Base-by-base conservation (phyloP, 2,329 filamentous ascomycete genomes). In the Apiospora arundinis region DNA sequence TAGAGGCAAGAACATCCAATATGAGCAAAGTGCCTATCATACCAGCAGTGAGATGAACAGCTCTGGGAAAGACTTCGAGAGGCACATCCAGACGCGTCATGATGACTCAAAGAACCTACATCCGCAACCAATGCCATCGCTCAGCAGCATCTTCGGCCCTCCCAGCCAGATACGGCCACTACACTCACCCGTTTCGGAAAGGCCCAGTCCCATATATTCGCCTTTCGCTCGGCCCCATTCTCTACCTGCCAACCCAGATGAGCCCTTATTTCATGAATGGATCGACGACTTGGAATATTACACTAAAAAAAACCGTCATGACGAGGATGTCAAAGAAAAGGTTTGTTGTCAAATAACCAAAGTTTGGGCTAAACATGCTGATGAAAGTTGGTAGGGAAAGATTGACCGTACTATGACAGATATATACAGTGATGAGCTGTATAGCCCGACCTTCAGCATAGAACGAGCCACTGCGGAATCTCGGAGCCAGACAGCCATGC, bases 391-490 rank as follows among this genome's bases (percentile, higher is more conserved):
- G n/a, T 7, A 49, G 46, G 18, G 18, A 18, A 96, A 95, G 82
- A 88, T 97, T 74, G 92, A 95, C 75, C 89, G 94, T 71, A 96
- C 95, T 0, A 94, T 96, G 83, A 95, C 94, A 23, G 94, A 97
- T 78, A 88, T 94, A 67, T 95, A 93, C 78, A 88, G 90, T 77
- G 95, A 97, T 80, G 94, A 96, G 80, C 87, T 97, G 0, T 97
- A 93, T 85, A 95, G 92, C 76, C 92, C 92, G 0, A 88, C 86
- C 75, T 90, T 91, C 72, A 86, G 84, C 45, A 86, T 91, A 77
- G 88, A 88, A 0, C 87, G 89, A 0, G 83, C 89, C 6, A 83
- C 89, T 3, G 85, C 87, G 14, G 82, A 85, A 14, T 83, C 85
- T 67, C 78, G 81, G 73, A 82, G 76, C 77, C 84, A 81, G 28